Base-by-base conservation (phyloP, 257 asterid genomes). In the Rehmannia glutinosa region DNA sequence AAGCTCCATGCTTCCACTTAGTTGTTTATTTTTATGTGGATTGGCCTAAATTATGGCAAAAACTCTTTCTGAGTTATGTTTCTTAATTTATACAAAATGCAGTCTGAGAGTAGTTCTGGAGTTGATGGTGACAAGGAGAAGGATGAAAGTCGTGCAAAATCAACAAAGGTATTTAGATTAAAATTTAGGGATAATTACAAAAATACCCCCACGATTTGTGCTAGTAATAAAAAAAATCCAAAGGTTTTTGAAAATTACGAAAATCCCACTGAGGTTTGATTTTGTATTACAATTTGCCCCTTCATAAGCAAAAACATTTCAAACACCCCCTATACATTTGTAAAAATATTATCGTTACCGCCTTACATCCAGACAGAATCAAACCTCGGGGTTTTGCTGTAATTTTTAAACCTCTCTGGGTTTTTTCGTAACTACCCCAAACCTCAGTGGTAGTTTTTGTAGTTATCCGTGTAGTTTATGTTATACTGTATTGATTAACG, bases 91-190 rank as follows among this genome's bases (percentile, higher is more conserved):
- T 72, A 20, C 51, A 58, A 49, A 33, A 69, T 71, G 80, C 85
- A 90, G 96, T 82, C 94, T 25, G 95, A 88, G 54, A 75, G 78
- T 43, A 73, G 56, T 78, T 51, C 64, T 59, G 88, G 86, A 62
- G 78, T 53, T 66, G 96, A 93, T 53, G 91, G 94, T 3, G 97
- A 90, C 73, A 93, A 78, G 79, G 97, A 92, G 27, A 92, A 84
- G 83, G 96, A 93, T 56, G 96, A 93, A 32, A 69, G 47, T 28
- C 94, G 90, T 65, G 84, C 67, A 66, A 87, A 59, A 82, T 62
- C 89, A 60, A 71, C 80, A 10, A 93, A 86, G 90, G 96, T 90
- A 25, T 51, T 20, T 15, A 23, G 19, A 24, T 23, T 51, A 3
- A 49, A 49, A 17, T 46, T 46, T 16, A 46, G 23, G 24, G 25